Evolutionary conservation across 805 yeast species (phyloP).

Genomic region (Zygosaccharomyces siamensis): DNA sequence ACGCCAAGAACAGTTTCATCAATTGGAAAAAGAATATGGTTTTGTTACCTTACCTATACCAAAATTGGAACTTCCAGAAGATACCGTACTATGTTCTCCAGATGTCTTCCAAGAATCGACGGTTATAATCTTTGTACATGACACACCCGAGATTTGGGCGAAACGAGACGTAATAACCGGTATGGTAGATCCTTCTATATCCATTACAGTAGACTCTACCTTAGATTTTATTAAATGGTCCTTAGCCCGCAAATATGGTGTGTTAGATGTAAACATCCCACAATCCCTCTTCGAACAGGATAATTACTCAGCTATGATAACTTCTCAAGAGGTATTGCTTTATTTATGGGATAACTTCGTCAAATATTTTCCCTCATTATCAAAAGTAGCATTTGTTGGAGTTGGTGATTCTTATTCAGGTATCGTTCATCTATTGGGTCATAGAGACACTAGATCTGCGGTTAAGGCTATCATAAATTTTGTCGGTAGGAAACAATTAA

Average conservation of each 20-base stretch:
- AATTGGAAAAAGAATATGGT: constrained; percentile 48
- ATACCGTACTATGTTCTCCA: constrained; percentile 51
- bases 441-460: constrained; percentile 59
- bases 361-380: constrained; percentile 59
- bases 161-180: constrained; percentile 77
- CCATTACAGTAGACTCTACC: constrained; percentile 74
- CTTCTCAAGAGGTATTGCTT: constrained; percentile 70
- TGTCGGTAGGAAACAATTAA: constrained; percentile 61
- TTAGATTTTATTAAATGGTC: constrained; percentile 68
- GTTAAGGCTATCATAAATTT: constrained; percentile 70
- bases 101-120: constrained; percentile 61
- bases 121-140: constrained; percentile 72
- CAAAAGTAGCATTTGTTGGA: constrained; percentile 75
- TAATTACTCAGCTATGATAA: constrained; percentile 55
- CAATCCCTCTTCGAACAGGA: constrained; percentile 43
- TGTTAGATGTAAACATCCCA: constrained; percentile 81
- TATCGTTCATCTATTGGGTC: constrained; percentile 81
- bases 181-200: constrained; percentile 61
- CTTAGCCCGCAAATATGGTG: constrained; percentile 56
- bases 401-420: constrained; percentile 88
- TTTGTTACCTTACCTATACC: constrained; percentile 67
- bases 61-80: constrained; percentile 34
- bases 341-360: constrained; percentile 90
- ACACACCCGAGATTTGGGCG: constrained; percentile 91
- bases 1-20: constrained; percentile 61